phyloP scores from a whole-genome alignment of 768 basidiomycete genomes.

The Hortiboletus campestris region DNA sequence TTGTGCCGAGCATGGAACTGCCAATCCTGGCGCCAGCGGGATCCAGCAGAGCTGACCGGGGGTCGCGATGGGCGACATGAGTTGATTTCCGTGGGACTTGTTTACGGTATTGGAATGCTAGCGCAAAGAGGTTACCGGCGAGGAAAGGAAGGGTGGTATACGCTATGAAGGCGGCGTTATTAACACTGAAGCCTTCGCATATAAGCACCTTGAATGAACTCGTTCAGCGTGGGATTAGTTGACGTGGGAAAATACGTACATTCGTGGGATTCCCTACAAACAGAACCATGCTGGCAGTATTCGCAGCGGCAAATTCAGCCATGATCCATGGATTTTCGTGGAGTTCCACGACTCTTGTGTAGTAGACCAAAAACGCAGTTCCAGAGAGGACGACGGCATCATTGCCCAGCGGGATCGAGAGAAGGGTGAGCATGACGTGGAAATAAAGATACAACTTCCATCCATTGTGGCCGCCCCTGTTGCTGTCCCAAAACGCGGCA shows the following conservation, averaged over 20 bases:
- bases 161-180: slow-evolving; percentile 75
- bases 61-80: slow-evolving; percentile 38
- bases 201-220: slow-evolving; percentile 54
- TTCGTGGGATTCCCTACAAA: slow-evolving; percentile 94
- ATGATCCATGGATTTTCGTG: slow-evolving; percentile 66
- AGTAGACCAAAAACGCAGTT: slow-evolving; percentile 87
- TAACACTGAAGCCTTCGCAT: slow-evolving; percentile 78
- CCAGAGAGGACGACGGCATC: slow-evolving; percentile 92
- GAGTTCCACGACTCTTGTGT: slow-evolving; percentile 59
- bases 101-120: slow-evolving; percentile 57
- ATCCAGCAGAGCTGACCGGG: slow-evolving; percentile 68
- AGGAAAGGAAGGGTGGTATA: slow-evolving; percentile 84
- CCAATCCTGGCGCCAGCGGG: slow-evolving; percentile 74
- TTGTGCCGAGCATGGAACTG: slow-evolving; percentile 57
- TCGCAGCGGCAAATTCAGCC: slow-evolving; percentile 76
- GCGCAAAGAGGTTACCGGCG: slow-evolving; percentile 55
- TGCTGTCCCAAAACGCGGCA: slow-evolving; percentile 86
- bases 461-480: slow-evolving; percentile 70
- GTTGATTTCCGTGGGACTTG: slow-evolving; percentile 49
- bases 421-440: slow-evolving; percentile 75
- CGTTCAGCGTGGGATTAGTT: background rate
- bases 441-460: slow-evolving; percentile 73
- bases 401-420: slow-evolving; percentile 82
- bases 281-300: slow-evolving; percentile 68
- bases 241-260: slow-evolving; percentile 25